These are phyloP conservation scores for Lizonia empirigonia DNA, from an alignment of 2,329 filamentous ascomycete genomes.

Conservation along the genomic window DNA sequence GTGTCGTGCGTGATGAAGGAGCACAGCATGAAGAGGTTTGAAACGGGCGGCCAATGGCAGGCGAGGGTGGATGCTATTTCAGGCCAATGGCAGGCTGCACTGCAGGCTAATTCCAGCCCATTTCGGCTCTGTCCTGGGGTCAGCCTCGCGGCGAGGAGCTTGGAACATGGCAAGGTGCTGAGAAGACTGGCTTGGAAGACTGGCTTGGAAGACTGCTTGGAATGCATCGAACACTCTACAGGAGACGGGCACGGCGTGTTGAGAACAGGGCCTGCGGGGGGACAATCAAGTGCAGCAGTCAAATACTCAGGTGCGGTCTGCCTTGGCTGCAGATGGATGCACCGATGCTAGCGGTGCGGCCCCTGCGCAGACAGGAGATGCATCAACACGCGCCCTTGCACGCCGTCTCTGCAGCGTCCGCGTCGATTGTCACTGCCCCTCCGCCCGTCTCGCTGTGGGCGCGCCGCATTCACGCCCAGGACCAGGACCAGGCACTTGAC, in stretches of 20 bases:
- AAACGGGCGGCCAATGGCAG: conserved; percentile 25
- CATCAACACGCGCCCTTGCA: not conserved
- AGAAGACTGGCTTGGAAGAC: too few relatives aligned
- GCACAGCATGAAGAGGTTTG: conserved; percentile 15
- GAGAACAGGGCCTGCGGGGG: not conserved
- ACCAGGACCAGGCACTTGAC: conserved; percentile 5
- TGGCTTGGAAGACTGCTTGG: too few relatives aligned
- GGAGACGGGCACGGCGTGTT: conserved; percentile 8
- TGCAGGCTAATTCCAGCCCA: conserved; percentile 11
- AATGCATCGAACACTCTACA: conserved; percentile 14
- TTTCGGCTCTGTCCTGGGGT: not conserved
- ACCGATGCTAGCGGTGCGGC: conserved; percentile 7
- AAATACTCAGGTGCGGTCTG: not conserved
- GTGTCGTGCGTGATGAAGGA: conserved; percentile 4
- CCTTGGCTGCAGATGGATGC: not conserved
- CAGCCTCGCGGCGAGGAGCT: not conserved
- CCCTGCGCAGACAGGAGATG: conserved; percentile 5
- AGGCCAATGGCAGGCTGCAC: conserved; percentile 1
- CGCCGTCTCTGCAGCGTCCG: conserved; percentile 12
- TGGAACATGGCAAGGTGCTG: conserved; percentile 1
- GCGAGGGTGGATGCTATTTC: too few relatives aligned
- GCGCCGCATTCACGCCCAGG: conserved; percentile 3
- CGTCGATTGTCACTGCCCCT: conserved; percentile 12
- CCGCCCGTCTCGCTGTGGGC: conserved; percentile 16
- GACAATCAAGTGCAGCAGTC: not conserved